These are phyloP conservation scores for Silene conica DNA, from an alignment of 148 eudicot species.

Conservation along the genomic window DNA sequence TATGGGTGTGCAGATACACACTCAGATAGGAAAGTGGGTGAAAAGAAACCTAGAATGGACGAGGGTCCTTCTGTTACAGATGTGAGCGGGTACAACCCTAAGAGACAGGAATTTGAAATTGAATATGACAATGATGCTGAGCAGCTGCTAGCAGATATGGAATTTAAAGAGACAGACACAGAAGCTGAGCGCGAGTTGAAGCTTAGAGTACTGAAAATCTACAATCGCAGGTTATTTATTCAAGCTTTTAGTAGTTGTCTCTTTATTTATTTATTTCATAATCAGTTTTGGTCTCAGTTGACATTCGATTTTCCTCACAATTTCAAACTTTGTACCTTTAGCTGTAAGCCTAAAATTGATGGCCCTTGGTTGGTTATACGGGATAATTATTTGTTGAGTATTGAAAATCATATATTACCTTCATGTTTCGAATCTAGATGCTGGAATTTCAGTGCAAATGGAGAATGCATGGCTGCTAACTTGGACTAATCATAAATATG, in stretches of 20 bases:
- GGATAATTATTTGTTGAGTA: not conserved
- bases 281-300: not conserved
- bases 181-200: slow-evolving; percentile 74
- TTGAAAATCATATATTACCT: not conserved
- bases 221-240: slow-evolving; percentile 50
- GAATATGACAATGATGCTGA: slow-evolving; percentile 96
- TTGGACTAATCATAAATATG: not conserved
- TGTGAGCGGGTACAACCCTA: slow-evolving; percentile 70
- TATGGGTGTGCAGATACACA: slow-evolving; percentile 35
- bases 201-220: slow-evolving; percentile 60
- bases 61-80: slow-evolving; percentile 41
- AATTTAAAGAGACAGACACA: slow-evolving; percentile 76
- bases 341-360: not conserved
- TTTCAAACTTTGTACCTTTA: not conserved
- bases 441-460: slow-evolving; percentile 2
- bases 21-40: slow-evolving; percentile 83
- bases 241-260: not conserved
- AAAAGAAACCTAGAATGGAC: slow-evolving; percentile 73
- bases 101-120: slow-evolving; percentile 85
- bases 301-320: not conserved
- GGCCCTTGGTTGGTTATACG: not conserved
- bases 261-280: not conserved
- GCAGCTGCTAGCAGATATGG: slow-evolving; percentile 85
- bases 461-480: not conserved
- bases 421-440: not conserved